These are phyloP conservation scores for Lactifluus piperatus DNA, from an alignment of 768 basidiomycete genomes.

Conservation along the genomic window DNA sequence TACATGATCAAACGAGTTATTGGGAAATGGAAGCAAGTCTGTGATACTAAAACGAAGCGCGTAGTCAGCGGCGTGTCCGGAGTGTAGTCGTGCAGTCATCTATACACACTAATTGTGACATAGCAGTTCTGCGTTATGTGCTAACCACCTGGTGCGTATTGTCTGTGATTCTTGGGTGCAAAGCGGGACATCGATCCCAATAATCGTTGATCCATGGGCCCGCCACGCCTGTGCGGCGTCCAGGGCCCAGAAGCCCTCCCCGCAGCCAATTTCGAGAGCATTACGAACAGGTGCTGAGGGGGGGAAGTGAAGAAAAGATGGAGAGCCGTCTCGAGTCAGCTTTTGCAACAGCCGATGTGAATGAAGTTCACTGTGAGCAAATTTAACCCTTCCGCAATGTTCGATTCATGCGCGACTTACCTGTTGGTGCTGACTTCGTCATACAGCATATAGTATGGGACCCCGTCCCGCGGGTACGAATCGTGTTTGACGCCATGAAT, in stretches of 20 bases:
- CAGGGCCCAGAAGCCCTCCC: slow-evolving; percentile 58
- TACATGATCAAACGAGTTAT: slow-evolving; percentile 59
- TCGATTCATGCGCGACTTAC: neutral
- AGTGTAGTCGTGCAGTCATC: neutral
- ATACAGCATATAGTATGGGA: slow-evolving; percentile 6
- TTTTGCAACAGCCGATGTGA: slow-evolving; percentile 42
- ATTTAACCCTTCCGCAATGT: slow-evolving; percentile 14
- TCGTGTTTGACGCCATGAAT: slow-evolving; percentile 2
- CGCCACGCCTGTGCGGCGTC: slow-evolving; percentile 59
- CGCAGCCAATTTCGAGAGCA: slow-evolving; percentile 73
- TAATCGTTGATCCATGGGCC: slow-evolving; percentile 38
- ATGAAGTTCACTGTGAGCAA: slow-evolving; percentile 46
- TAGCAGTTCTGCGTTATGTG: slow-evolving; percentile 42
- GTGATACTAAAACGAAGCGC: slow-evolving; percentile 34
- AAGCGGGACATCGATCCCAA: slow-evolving; percentile 57
- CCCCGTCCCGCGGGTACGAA: neutral
- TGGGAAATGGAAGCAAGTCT: slow-evolving; percentile 50
- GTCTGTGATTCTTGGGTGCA: slow-evolving; percentile 19
- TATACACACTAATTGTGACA: slow-evolving; percentile 60
- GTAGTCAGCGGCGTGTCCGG: slow-evolving; percentile 1
- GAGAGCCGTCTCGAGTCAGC: slow-evolving; percentile 44
- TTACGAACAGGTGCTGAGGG: slow-evolving; percentile 39
- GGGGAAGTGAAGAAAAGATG: slow-evolving; percentile 49
- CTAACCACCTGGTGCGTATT: slow-evolving; percentile 8
- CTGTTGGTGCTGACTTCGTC: neutral